phyloP scores from a whole-genome alignment of 352 stramenopile genomes.

The Globisporangium abappressorium region DNA sequence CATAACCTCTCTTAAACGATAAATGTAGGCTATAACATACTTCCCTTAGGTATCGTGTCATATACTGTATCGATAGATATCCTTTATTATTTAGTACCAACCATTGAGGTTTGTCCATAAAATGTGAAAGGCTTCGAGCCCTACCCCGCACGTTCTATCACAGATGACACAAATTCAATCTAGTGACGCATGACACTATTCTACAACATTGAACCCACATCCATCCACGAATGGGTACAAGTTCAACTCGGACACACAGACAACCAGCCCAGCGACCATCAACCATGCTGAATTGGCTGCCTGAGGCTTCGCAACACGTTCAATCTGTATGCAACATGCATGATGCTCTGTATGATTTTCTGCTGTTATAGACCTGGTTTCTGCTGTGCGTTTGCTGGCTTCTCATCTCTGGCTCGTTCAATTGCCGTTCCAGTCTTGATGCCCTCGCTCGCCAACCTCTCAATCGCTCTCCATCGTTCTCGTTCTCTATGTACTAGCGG shows the following conservation, averaged over 20 bases:
- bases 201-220: not conserved
- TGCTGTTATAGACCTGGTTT: not conserved
- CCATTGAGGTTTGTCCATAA: no score
- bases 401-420: not conserved
- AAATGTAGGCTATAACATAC: not conserved
- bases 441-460: not conserved
- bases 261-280: not conserved
- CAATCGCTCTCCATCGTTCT: not conserved
- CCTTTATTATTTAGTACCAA: not conserved
- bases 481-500: conserved; percentile 4
- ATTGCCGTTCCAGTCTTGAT: not conserved
- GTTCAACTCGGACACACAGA: not conserved
- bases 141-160: not conserved
- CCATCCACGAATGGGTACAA: not conserved
- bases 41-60: no score
- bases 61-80: not conserved
- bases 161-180: not conserved
- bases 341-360: not conserved
- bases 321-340: not conserved
- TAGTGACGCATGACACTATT: not conserved
- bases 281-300: not conserved
- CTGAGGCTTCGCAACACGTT: not conserved
- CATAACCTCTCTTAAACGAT: not conserved
- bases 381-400: not conserved
- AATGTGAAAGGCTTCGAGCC: not conserved